Conservation (phyloP, 805 yeast species). For the Saccharomyces eubayanus region DNA sequence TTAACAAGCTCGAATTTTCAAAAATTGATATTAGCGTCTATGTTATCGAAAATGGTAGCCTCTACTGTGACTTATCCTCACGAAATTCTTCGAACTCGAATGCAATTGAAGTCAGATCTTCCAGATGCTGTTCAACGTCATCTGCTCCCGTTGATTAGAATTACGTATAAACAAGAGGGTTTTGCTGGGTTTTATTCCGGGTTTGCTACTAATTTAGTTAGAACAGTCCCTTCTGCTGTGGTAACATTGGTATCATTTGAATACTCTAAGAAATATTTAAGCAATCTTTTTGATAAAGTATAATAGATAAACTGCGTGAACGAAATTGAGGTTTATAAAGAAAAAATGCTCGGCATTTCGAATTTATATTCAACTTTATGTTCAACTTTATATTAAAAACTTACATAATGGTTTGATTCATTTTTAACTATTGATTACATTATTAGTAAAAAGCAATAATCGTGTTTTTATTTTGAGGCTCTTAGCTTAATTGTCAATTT, state of each 20-base stretch:
- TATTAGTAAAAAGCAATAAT: too few relatives aligned
- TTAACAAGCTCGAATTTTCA: conserved; percentile 23
- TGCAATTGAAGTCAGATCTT: conserved; percentile 50
- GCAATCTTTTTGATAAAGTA: not conserved
- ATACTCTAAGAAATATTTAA: conserved; percentile 27
- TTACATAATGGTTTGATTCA: too few relatives aligned
- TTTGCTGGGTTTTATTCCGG: conserved; percentile 82
- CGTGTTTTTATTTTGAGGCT: too few relatives aligned
- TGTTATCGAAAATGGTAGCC: conserved; percentile 80
- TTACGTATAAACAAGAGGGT: conserved; percentile 52
- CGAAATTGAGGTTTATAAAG: not conserved
- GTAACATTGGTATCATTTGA: conserved; percentile 93
- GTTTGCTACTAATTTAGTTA: conserved; percentile 68
- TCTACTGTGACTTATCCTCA: conserved; percentile 89
- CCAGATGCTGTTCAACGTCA: conserved; percentile 20
- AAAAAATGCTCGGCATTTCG: not conserved
- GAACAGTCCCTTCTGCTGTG: conserved; percentile 93
- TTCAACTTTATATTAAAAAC: not conserved
- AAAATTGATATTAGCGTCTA: conserved; percentile 56
- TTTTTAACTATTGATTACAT: too few relatives aligned
- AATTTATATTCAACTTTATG: not conserved
- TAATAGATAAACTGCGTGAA: not conserved
- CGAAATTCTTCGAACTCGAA: conserved; percentile 84
- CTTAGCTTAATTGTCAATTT: too few relatives aligned
- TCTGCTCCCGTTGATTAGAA: conserved; percentile 21